Percentiles rank a stretch among this genome's conserved stretches.
Conservation (phyloP, 257 asterid genomes). For the Penstemon davidsonii region DNA sequence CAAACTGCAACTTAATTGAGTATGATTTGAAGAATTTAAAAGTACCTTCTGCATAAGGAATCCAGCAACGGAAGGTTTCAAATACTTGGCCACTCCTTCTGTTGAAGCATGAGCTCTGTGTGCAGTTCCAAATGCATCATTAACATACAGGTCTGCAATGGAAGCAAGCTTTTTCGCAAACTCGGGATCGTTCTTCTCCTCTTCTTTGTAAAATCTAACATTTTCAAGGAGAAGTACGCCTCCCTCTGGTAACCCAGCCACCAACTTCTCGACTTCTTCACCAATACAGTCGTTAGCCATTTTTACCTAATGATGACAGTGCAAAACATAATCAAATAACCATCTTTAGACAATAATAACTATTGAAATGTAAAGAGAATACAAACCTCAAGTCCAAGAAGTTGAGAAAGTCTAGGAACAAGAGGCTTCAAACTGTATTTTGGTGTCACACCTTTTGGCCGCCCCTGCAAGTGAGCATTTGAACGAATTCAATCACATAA, state of each 20-base stretch:
- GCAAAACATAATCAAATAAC: conserved; percentile 7
- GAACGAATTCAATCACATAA: neutral
- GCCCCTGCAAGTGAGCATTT: conserved; percentile 34
- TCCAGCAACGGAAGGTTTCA: conserved; percentile 58
- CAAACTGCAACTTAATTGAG: neutral
- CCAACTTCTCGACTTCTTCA: conserved; percentile 44
- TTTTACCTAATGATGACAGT: conserved; percentile 32
- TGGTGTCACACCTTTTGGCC: conserved; percentile 51
- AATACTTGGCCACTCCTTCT: conserved; percentile 50
- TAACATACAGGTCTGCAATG: conserved; percentile 51
- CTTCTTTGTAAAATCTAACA: conserved; percentile 52
- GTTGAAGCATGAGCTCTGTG: conserved; percentile 60
- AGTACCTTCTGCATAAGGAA: conserved; percentile 56
- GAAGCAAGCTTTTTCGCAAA: conserved; percentile 55
- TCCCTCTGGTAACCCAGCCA: conserved; percentile 40
- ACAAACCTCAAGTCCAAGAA: conserved; percentile 46
- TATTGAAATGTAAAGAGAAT: neutral
- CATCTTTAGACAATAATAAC: neutral
- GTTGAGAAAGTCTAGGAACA: conserved; percentile 48
- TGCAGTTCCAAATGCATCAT: conserved; percentile 56
- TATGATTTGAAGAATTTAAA: neutral
- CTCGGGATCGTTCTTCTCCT: conserved; percentile 57
- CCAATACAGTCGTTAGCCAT: conserved; percentile 52
- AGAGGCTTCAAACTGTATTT: conserved; percentile 51
- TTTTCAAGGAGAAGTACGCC: conserved; percentile 48